These are phyloP conservation scores for Aegilops bicornis DNA, from an alignment of 176 grass and related monocot genomes.

Conservation along the genomic window DNA sequence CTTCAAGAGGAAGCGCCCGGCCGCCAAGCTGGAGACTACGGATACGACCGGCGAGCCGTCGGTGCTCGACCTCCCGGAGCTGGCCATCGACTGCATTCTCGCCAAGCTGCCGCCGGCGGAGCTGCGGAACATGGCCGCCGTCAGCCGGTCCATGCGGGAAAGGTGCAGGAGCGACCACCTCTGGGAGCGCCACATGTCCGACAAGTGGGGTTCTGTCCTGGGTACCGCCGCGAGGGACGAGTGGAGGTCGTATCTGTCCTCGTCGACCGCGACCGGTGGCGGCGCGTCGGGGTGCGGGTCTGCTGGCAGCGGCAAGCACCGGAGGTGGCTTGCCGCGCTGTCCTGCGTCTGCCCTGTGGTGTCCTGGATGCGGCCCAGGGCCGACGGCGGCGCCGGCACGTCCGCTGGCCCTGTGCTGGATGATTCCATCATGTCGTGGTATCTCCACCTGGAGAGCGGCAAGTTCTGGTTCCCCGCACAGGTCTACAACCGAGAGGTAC, in stretches of 20 bases:
- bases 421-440: slow-evolving; percentile 81
- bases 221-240: slow-evolving; percentile 52
- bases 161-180: slow-evolving; percentile 68
- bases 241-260: slow-evolving; percentile 60
- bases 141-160: slow-evolving; percentile 60
- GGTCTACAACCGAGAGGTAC: slow-evolving; percentile 98
- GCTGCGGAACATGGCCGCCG: slow-evolving; percentile 68
- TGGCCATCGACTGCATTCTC: slow-evolving; percentile 85
- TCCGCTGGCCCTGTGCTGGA: slow-evolving; percentile 39
- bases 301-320: slow-evolving; percentile 28
- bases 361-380: slow-evolving; percentile 68
- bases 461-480: slow-evolving; percentile 94
- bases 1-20: slow-evolving; percentile 59
- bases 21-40: slow-evolving; percentile 32
- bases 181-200: slow-evolving; percentile 83
- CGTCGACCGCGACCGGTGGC: slow-evolving; percentile 17
- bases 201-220: slow-evolving; percentile 80
- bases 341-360: slow-evolving; percentile 75
- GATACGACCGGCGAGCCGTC: slow-evolving; percentile 40
- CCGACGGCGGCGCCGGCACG: slow-evolving; percentile 16
- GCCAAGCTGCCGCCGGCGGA: slow-evolving; percentile 62
- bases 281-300: neutral
- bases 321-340: slow-evolving; percentile 61
- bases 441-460: slow-evolving; percentile 75
- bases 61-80: slow-evolving; percentile 82